Percentiles rank a stretch among this genome's conserved stretches.
Conservation (phyloP, 768 basidiomycete species). For the Russula lepida region DNA sequence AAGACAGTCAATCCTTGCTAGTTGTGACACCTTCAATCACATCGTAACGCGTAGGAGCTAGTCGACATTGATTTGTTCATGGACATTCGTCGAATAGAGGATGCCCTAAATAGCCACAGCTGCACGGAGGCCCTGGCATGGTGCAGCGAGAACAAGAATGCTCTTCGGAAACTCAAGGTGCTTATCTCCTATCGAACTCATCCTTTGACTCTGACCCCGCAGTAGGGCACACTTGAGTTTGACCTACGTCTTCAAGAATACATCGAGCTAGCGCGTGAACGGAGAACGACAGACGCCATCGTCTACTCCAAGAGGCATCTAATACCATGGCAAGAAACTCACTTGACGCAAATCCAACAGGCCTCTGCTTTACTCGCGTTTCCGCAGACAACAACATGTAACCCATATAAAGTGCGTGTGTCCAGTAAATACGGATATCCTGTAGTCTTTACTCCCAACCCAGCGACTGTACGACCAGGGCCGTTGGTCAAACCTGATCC, state of each 20-base stretch:
- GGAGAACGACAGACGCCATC: constrained; percentile 68
- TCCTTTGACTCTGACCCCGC: neutral
- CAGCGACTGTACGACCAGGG: constrained; percentile 77
- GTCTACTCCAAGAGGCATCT: constrained; percentile 78
- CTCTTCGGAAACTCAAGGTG: constrained; percentile 87
- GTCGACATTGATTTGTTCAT: constrained; percentile 90
- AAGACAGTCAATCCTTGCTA: neutral
- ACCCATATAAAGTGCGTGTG: constrained; percentile 50
- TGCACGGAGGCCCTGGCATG: constrained; percentile 87
- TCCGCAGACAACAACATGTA: constrained; percentile 57
- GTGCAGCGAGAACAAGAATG: constrained; percentile 94
- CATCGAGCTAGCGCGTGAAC: constrained; percentile 76
- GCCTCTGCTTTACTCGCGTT: constrained; percentile 74
- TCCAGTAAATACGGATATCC: neutral
- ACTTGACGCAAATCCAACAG: constrained; percentile 66
- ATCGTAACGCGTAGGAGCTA: constrained; percentile 45
- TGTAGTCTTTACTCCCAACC: constrained; percentile 1
- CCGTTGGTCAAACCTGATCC: constrained; percentile 69
- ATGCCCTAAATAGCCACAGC: constrained; percentile 62
- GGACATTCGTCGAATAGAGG: constrained; percentile 81
- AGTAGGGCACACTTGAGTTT: constrained; percentile 92
- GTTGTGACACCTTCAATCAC: constrained; percentile 1
- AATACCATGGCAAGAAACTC: constrained; percentile 72
- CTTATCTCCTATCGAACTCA: constrained; percentile 13
- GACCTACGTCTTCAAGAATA: constrained; percentile 93